A percentile compares a stretch with the other conserved stretches of the same genome.
Conservation (phyloP, 2,329 filamentous ascomycete species). For the Alternaria triticina region DNA sequence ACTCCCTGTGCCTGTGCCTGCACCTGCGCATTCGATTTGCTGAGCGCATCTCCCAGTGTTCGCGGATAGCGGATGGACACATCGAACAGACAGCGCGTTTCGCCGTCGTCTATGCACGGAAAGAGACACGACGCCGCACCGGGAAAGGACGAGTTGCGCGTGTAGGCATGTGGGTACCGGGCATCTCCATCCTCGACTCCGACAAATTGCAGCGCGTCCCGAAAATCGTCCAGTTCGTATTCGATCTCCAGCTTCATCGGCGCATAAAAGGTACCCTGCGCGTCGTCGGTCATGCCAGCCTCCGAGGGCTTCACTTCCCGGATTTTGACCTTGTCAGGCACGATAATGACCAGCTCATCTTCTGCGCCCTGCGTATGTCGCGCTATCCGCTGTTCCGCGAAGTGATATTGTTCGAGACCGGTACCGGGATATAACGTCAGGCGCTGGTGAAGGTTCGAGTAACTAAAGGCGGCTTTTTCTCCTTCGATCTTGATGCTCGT, state of each 20-base stretch:
- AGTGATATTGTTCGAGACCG: constrained; percentile 77
- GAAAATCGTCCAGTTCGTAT: constrained; percentile 75
- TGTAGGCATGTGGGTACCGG: constrained; percentile 91
- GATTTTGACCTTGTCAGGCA: constrained; percentile 68
- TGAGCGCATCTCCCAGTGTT: constrained; percentile 78
- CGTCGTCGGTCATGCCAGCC: constrained; percentile 39
- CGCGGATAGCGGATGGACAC: constrained; percentile 85
- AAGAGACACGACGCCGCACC: constrained; percentile 87
- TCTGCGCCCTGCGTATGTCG: constrained; percentile 60
- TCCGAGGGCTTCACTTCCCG: constrained; percentile 64
- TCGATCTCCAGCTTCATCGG: constrained; percentile 73
- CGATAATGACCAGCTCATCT: constrained; percentile 63
- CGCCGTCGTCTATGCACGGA: constrained; percentile 87
- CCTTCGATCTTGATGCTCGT: constrained; percentile 58
- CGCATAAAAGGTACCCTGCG: constrained; percentile 55
- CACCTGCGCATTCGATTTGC: constrained; percentile 36
- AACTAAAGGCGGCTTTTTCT: constrained; percentile 46
- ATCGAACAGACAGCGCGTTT: constrained; percentile 83
- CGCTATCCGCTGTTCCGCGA: constrained; percentile 72
- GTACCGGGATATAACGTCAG: constrained; percentile 67
- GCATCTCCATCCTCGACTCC: constrained; percentile 79
- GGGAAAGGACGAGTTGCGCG: constrained; percentile 77
- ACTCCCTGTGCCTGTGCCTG: constrained; percentile 23
- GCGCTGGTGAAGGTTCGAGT: constrained; percentile 71
- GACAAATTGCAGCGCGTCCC: constrained; percentile 91